These are phyloP conservation scores for Orbilia quercus DNA, from an alignment of 2,329 filamentous ascomycete genomes.

Conservation along the genomic window DNA sequence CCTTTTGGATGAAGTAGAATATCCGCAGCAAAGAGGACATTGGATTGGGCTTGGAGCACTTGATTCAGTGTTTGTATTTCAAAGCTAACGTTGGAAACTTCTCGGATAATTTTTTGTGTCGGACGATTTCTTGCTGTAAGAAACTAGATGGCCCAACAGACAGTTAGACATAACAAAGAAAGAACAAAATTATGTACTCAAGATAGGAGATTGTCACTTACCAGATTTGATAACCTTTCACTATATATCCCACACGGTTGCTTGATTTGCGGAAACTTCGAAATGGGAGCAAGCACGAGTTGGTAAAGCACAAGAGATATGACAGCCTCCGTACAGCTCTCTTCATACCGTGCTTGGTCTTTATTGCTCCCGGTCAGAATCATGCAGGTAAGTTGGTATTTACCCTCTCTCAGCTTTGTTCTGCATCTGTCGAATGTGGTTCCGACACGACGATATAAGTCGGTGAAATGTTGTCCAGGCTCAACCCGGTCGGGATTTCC, in stretches of 20 bases:
- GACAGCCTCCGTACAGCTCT: slow-evolving; percentile 21
- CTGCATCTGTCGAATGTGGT: slow-evolving; percentile 14
- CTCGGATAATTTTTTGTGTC: slow-evolving; percentile 20
- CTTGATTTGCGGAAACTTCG: slow-evolving; percentile 3
- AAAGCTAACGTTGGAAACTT: slow-evolving; percentile 2
- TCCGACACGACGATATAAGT: not conserved
- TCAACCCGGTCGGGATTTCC: too few species aligned
- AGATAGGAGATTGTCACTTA: slow-evolving; percentile 1
- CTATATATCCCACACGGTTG: slow-evolving; percentile 13
- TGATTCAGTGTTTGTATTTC: slow-evolving; percentile 16
- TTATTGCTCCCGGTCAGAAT: slow-evolving; percentile 28
- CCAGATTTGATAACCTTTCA: slow-evolving; percentile 22
- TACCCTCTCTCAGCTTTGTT: slow-evolving; percentile 28
- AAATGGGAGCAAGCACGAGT: slow-evolving; percentile 16
- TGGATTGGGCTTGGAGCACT: slow-evolving; percentile 2
- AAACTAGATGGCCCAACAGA: not conserved
- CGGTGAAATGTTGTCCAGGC: not conserved
- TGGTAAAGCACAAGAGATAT: slow-evolving; percentile 21
- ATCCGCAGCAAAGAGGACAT: slow-evolving; percentile 11
- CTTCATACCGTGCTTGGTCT: slow-evolving; percentile 33
- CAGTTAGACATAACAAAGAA: slow-evolving; percentile 7
- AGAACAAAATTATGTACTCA: too few species aligned
- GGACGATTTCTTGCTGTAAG: slow-evolving; percentile 23
- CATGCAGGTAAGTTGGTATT: slow-evolving; percentile 36
- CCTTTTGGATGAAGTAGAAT: slow-evolving; percentile 27